A percentile compares a stretch with the other conserved stretches of the same genome.
Conservation (phyloP, 1,284 basidiomycete genomes). For the Austropuccinia psidii region DNA sequence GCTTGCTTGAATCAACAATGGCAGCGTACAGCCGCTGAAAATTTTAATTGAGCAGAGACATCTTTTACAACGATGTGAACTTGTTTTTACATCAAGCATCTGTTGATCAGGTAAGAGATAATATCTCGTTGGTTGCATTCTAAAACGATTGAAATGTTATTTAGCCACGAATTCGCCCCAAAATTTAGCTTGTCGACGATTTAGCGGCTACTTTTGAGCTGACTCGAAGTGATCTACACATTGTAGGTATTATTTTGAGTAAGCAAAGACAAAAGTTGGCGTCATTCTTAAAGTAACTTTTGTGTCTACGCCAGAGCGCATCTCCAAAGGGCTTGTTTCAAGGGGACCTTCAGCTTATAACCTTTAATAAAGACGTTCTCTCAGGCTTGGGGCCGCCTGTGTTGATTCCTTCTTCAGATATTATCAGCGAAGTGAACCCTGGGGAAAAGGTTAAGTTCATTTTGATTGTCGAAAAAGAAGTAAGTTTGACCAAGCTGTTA, state of each 20-base stretch:
- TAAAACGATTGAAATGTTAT: background rate
- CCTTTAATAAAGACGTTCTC: conserved; percentile 56
- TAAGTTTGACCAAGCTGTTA: conserved; percentile 45
- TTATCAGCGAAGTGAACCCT: background rate
- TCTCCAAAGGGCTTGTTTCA: conserved; percentile 76
- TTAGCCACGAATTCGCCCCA: conserved; percentile 50
- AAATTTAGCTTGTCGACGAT: conserved; percentile 69
- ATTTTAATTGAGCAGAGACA: conserved; percentile 13
- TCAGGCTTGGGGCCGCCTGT: conserved; percentile 37
- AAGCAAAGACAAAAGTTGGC: background rate
- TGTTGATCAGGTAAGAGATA: conserved; percentile 25
- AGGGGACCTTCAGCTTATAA: conserved; percentile 58
- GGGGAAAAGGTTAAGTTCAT: conserved; percentile 71
- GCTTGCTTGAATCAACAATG: no score
- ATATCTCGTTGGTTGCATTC: background rate
- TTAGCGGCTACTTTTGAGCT: conserved; percentile 70
- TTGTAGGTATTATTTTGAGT: conserved; percentile 53
- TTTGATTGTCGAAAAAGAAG: conserved; percentile 85
- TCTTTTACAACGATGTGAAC: conserved; percentile 26
- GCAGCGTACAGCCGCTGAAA: no score
- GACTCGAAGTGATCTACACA: conserved; percentile 65
- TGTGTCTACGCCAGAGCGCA: conserved; percentile 57
- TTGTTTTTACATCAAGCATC: conserved; percentile 8
- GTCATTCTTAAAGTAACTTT: background rate
- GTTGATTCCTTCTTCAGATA: conserved; percentile 4